Percentiles rank a stretch among this genome's conserved stretches.
Conservation (phyloP, 768 basidiomycete species). For the Pleurotus ostreatus region DNA sequence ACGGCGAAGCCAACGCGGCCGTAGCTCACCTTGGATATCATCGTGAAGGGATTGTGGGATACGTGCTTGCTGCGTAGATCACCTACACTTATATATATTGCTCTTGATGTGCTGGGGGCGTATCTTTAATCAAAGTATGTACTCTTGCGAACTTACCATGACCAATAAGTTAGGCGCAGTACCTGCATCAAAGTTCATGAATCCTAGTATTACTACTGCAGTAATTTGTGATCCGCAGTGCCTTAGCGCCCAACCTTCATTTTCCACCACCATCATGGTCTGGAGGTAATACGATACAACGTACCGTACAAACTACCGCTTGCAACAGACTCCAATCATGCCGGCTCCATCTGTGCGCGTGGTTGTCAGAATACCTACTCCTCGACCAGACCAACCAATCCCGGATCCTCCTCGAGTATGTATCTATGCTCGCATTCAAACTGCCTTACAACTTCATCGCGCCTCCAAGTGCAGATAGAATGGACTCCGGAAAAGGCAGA, state of each 20-base stretch:
- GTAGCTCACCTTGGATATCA: background rate
- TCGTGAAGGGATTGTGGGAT: constrained; percentile 3
- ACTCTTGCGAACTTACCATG: too few species aligned
- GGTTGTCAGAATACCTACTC: constrained; percentile 74
- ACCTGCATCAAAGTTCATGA: too few species aligned
- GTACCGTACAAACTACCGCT: too few species aligned
- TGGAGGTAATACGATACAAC: too few species aligned
- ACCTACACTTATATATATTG: too few species aligned
- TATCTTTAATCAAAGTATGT: too few species aligned
- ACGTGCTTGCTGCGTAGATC: background rate
- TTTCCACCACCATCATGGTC: too few species aligned
- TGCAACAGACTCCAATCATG: constrained; percentile 15
- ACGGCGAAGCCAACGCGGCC: background rate
- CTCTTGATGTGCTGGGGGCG: too few species aligned
- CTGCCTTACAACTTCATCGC: constrained; percentile 1
- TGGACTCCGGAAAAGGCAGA: constrained; percentile 85
- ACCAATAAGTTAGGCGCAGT: too few species aligned
- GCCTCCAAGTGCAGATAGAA: constrained; percentile 54
- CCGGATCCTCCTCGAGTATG: constrained; percentile 68
- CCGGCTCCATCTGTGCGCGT: constrained; percentile 51
- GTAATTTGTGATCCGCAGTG: too few species aligned
- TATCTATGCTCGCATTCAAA: constrained; percentile 12
- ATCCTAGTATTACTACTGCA: too few species aligned
- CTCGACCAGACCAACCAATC: constrained; percentile 66
- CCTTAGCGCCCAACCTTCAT: too few species aligned